Base-by-base conservation (phyloP, 305 asterid species). In the Solanum hybrid region DNA sequence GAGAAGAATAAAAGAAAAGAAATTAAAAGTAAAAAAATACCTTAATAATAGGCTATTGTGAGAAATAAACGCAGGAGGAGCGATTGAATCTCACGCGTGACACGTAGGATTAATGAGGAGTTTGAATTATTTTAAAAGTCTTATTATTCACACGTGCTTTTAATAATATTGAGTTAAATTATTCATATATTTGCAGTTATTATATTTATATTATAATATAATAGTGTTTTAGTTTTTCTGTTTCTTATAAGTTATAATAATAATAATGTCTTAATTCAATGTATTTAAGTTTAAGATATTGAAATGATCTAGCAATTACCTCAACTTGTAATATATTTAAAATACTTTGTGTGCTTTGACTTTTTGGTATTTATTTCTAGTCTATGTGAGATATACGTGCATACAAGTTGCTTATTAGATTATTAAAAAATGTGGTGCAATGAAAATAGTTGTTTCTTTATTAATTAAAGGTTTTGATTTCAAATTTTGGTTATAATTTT, bases 401-500 rank as follows among this genome's bases (percentile, higher is more conserved):
- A 66, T 24, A n/a, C 13, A 66, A 4, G 75, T 24, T 10, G 0
- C 2, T 69, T 4, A 10, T 10, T 4, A n/a, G 15, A 66, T 4
- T 2, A n/a, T n/a, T 66, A 66, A 66, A n/a, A n/a, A 5, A 15
- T 51, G 9, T 51, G n/a, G 1, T 51, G n/a, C 0, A 14, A 0
- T 4, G 19, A 45, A 45, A 45, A 14, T 51, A 51, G 1, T 51
- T 51, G 1, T 64, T 64, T 64, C 3, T 2, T 22, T 3, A 19
- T 64, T 64, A 4, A 4, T 22, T 0, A 64, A n/a, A 22, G 0
- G 2, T 64, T 3, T 29, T 29, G 31, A 29, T 29, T 29, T 29
- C 31, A 29, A 29, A 29, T 29, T 29, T 29, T 29, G 31, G 31
- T 29, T 29, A 29, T 29, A 29, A 29, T 29, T 13, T 14, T 45